Conservation (phyloP, 768 basidiomycete species). For the Glaciozyma antarctica region DNA sequence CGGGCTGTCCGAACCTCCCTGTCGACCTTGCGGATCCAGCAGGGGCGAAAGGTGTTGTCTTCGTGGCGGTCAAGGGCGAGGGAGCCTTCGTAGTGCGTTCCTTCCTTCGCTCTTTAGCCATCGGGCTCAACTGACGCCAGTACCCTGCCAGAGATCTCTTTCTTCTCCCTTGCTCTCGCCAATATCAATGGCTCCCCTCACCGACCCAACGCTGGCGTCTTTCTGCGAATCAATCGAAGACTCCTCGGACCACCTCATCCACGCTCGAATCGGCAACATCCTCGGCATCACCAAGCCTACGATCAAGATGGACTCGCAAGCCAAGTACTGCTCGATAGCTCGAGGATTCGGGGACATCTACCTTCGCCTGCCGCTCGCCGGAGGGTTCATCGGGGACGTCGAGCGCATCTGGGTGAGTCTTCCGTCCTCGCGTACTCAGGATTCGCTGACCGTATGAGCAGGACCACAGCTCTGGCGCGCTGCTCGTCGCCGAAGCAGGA, state of each 20-base stretch:
- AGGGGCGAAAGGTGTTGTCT: constrained; percentile 64
- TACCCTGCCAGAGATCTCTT: constrained; percentile 29
- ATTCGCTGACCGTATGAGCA: constrained; percentile 34
- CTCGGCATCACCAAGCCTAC: constrained; percentile 59
- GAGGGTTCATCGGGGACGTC: constrained; percentile 50
- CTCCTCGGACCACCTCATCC: constrained; percentile 77
- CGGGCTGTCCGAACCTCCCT: constrained; percentile 87
- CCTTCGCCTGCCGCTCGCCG: constrained; percentile 61
- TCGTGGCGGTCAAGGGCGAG: constrained; percentile 72
- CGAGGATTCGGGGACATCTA: constrained; percentile 79
- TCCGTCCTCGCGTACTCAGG: background rate
- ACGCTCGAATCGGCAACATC: constrained; percentile 57
- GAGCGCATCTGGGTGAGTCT: constrained; percentile 89
- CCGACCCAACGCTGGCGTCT: constrained; percentile 47
- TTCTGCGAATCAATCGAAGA: constrained; percentile 90
- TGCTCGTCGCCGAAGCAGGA: constrained; percentile 81
- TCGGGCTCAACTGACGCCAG: no score
- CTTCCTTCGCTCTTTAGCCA: background rate
- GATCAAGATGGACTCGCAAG: constrained; percentile 87
- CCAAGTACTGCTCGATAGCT: constrained; percentile 80
- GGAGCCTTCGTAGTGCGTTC: constrained; percentile 60
- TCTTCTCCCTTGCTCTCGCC: constrained; percentile 44
- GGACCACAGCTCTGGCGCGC: constrained; percentile 82
- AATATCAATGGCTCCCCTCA: constrained; percentile 45
- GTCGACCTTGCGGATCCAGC: constrained; percentile 49